These are phyloP conservation scores for Chimonanthus praecox DNA, from an alignment of 164 flowering plant genomes.

Conservation along the genomic window DNA sequence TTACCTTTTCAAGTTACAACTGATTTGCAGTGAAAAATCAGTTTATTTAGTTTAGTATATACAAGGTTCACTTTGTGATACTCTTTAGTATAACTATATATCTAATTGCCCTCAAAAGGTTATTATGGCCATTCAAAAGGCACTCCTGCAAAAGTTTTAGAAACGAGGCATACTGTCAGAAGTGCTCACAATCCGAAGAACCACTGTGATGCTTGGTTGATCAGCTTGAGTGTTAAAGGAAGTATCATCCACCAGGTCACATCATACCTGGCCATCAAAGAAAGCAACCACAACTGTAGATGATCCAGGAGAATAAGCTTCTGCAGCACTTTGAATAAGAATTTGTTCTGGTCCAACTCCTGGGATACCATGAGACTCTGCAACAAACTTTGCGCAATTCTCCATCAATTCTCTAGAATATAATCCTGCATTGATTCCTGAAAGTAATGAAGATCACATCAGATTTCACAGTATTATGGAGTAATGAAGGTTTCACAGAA, in stretches of 20 bases:
- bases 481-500: neutral
- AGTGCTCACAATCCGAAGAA: neutral
- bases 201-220: neutral
- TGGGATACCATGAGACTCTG: conserved; percentile 22
- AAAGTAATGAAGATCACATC: neutral
- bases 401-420: conserved; percentile 66
- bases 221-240: neutral
- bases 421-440: conserved; percentile 58
- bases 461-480: neutral
- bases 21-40: neutral
- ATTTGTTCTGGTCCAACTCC: conserved; percentile 37
- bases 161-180: neutral
- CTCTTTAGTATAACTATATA: neutral
- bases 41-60: neutral
- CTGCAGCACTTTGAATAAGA: conserved; percentile 44
- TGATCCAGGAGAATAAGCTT: conserved; percentile 50
- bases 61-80: neutral
- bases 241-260: neutral
- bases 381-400: conserved; percentile 46
- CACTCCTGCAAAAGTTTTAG: neutral
- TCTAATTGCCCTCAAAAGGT: neutral
- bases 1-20: neutral
- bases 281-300: conserved; percentile 72
- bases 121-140: neutral
- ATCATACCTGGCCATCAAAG: conserved; percentile 69